Evolutionary conservation across 2,329 filamentous ascomycete species (phyloP).

Genomic region (Fusarium sp.): DNA sequence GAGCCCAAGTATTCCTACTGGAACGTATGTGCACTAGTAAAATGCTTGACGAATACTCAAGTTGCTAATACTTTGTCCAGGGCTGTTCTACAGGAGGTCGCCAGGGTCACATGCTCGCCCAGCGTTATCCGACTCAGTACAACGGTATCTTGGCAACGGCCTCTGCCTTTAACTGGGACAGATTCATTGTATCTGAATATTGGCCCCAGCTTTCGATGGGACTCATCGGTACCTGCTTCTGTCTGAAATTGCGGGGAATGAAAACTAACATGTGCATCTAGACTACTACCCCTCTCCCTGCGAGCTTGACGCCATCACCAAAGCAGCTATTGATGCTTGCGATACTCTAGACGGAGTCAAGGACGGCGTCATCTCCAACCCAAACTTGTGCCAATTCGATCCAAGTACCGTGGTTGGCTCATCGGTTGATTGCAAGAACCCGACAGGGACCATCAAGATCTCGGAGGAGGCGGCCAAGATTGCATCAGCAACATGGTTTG

Average conservation of each 20-base stretch:
- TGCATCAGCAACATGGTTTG: conserved; percentile 19
- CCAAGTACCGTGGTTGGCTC: conserved; percentile 36
- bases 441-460: conserved; percentile 1
- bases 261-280: background rate
- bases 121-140: conserved; percentile 67
- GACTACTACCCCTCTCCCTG: conserved; percentile 51
- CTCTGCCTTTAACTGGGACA: conserved; percentile 60
- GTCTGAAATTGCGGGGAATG: background rate
- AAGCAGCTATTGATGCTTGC: conserved; percentile 54
- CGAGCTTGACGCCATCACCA: conserved; percentile 54
- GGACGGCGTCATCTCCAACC: conserved; percentile 44
- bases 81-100: conserved; percentile 70
- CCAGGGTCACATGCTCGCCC: conserved; percentile 68
- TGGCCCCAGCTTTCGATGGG: conserved; percentile 49
- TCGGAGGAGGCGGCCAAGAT: conserved; percentile 21
- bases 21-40: conserved; percentile 45
- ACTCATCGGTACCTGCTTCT: background rate
- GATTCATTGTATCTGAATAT: conserved; percentile 27
- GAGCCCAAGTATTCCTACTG: conserved; percentile 63
- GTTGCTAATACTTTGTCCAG: background rate
- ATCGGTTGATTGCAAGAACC: conserved; percentile 24
- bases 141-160: conserved; percentile 67
- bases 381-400: conserved; percentile 40
- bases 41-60: no score
- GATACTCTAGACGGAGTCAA: conserved; percentile 43